phyloP scores from a whole-genome alignment of 2,329 filamentous ascomycete species.

The Mycosphaerella arachidis region DNA sequence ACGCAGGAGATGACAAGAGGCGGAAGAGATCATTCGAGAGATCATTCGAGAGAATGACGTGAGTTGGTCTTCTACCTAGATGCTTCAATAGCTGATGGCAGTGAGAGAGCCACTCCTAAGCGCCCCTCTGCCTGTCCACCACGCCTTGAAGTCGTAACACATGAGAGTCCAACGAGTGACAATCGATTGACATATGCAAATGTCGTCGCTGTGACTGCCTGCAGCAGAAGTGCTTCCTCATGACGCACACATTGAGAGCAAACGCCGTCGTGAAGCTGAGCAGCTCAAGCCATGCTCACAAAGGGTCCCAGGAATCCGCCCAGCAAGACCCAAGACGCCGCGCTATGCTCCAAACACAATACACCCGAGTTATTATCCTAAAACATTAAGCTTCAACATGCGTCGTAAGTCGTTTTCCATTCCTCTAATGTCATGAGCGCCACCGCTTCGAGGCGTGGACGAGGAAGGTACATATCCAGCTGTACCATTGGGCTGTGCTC shows the following conservation, averaged over 20 bases:
- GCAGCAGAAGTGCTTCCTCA: background rate
- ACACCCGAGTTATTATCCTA: conserved; percentile 15
- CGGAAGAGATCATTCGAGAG: background rate
- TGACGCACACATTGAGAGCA: background rate
- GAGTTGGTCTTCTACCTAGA: conserved; percentile 29
- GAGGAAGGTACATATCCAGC: conserved; percentile 9
- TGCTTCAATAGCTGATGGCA: background rate
- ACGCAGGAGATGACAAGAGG: background rate
- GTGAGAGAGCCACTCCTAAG: background rate
- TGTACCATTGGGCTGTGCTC: conserved; percentile 2
- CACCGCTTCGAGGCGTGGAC: background rate
- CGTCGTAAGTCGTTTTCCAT: conserved; percentile 40
- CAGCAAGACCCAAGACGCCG: conserved; percentile 8
- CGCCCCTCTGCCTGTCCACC: background rate
- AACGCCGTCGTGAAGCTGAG: background rate
- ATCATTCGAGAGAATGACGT: conserved; percentile 18
- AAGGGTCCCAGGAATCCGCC: background rate
- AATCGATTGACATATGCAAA: background rate
- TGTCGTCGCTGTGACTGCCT: background rate
- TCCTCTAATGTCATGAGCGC: conserved; percentile 29
- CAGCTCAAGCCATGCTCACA: conserved; percentile 2
- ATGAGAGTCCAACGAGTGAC: conserved; percentile 7
- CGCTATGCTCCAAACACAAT: conserved; percentile 13
- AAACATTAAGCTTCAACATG: conserved; percentile 35
- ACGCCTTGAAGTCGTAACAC: background rate